Evolutionary conservation across 371 early-diverging fungal species (phyloP).

Genomic region (Syncephalastrum monosporum): DNA sequence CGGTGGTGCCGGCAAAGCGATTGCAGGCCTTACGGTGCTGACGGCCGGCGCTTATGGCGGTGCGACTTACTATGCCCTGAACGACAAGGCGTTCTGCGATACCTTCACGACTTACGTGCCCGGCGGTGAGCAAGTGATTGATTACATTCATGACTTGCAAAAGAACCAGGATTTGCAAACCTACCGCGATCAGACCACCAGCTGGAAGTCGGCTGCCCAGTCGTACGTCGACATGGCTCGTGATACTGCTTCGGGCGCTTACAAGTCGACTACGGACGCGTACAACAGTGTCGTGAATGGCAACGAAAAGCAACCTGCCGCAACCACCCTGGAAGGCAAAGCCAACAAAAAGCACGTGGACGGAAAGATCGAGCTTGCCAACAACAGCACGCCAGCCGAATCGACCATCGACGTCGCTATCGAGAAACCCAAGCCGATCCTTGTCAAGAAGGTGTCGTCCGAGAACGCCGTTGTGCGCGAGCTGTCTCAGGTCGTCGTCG

Average conservation of each 20-base stretch:
- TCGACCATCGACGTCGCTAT: conserved; percentile 10
- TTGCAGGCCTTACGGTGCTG: conserved; percentile 18
- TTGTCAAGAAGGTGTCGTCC: conserved; percentile 17
- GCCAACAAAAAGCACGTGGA: conserved; percentile 8
- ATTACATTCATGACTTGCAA: conserved; percentile 24
- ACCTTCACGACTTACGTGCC: conserved; percentile 25
- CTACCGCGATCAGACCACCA: conserved; percentile 15
- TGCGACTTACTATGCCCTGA: conserved; percentile 24
- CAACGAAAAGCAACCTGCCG: background rate
- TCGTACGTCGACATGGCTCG: conserved; percentile 21
- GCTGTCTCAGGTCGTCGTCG: conserved; percentile 22
- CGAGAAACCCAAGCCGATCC: conserved; percentile 21
- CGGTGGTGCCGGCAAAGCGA: conserved; percentile 8
- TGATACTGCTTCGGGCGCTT: conserved; percentile 19
- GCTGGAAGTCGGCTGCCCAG: conserved; percentile 18
- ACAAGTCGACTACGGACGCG: conserved; percentile 23
- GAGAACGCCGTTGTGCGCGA: conserved; percentile 23
- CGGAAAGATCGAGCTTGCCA: conserved; percentile 11
- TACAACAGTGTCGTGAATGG: conserved; percentile 2
- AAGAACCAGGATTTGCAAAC: conserved; percentile 19
- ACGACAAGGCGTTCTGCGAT: conserved; percentile 25
- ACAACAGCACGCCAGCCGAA: conserved; percentile 3
- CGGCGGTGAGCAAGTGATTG: conserved; percentile 20
- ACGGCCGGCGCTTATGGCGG: conserved; percentile 23
- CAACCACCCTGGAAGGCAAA: conserved; percentile 3